Evolutionary conservation across 2,329 filamentous ascomycete species (phyloP).

Genomic region (Fusarium ambrosium): DNA sequence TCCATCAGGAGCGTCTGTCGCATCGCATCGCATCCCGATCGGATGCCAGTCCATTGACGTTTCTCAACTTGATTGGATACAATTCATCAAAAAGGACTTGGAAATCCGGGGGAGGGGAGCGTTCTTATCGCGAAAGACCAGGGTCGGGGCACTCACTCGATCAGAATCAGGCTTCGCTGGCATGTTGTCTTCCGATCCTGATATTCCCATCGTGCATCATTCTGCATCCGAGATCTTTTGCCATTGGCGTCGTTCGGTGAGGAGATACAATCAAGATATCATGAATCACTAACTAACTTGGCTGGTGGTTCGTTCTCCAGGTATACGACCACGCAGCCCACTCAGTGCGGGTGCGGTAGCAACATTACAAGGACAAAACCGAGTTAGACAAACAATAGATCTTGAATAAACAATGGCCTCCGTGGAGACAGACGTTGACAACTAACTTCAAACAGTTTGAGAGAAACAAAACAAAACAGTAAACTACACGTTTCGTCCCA

Average conservation of each 20-base stretch:
- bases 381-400: not conserved
- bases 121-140: not conserved
- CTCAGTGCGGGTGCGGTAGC: not conserved
- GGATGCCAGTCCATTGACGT: not conserved
- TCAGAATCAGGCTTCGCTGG: not conserved
- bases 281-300: not conserved
- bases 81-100: not conserved
- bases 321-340: not conserved
- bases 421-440: not conserved
- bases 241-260: not conserved
- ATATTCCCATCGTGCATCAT: not conserved
- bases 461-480: not conserved
- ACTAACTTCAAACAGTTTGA: not conserved
- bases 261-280: not conserved
- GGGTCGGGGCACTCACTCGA: not conserved
- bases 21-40: not conserved
- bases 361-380: not conserved
- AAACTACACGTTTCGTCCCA: not conserved
- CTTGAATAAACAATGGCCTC: not conserved
- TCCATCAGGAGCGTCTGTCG: not conserved
- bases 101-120: not conserved
- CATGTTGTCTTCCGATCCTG: not conserved
- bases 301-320: not conserved
- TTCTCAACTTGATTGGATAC: not conserved
- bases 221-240: not conserved